Percentiles rank a stretch among this genome's conserved stretches.
phyloP scores from a whole-genome alignment of 2,329 filamentous ascomycete species.

The Helicocarpus griseus region DNA sequence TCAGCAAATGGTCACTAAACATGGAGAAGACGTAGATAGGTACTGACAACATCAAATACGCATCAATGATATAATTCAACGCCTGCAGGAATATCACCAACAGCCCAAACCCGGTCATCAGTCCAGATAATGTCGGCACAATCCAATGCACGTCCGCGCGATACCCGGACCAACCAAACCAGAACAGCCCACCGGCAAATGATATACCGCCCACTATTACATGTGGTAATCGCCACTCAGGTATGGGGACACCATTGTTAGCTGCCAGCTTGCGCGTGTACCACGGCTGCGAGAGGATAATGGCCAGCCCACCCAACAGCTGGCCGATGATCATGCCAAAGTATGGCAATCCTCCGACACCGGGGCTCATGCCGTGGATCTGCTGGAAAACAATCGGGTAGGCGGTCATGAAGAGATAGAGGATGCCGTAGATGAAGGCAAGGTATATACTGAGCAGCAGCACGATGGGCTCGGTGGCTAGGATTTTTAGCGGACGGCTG shows the following conservation, averaged over 20 bases:
- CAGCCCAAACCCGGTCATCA: constrained; percentile 40
- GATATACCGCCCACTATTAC: constrained; percentile 38
- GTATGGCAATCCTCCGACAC: constrained; percentile 35
- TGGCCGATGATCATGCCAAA: constrained; percentile 36
- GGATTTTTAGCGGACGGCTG: constrained; percentile 36
- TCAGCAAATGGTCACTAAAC: not conserved
- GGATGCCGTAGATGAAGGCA: constrained; percentile 25
- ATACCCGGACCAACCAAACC: constrained; percentile 34
- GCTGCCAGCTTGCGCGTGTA: constrained; percentile 27
- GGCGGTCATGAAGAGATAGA: constrained; percentile 27
- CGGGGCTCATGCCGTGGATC: constrained; percentile 18
- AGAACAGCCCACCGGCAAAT: constrained; percentile 36
- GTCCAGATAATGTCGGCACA: constrained; percentile 30
- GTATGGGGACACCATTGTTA: constrained; percentile 25
- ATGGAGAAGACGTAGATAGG: not conserved
- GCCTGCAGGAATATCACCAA: constrained; percentile 40
- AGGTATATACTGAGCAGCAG: constrained; percentile 32
- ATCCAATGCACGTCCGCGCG: constrained; percentile 29
- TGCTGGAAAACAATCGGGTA: constrained; percentile 24
- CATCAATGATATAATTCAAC: constrained; percentile 37
- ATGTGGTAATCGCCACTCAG: constrained; percentile 37
- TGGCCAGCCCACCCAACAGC: constrained; percentile 30
- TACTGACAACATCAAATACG: constrained; percentile 22
- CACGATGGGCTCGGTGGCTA: constrained; percentile 36
- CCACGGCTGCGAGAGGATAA: constrained; percentile 30